Evolutionary conservation across 345 rosid species (phyloP).

Genomic region (Euphorbia pulcherrima): DNA sequence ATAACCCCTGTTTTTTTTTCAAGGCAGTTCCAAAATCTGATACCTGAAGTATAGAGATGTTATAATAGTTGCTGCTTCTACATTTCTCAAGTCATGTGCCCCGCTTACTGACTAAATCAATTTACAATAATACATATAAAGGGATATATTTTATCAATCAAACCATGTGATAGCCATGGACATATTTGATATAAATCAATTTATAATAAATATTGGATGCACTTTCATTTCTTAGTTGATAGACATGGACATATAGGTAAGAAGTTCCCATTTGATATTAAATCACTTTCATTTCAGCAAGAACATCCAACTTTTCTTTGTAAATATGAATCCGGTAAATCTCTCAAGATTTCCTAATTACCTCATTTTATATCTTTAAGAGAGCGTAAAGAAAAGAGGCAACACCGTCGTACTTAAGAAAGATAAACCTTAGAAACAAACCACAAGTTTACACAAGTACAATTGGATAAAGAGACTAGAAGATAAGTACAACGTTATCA

Average conservation of each 20-base stretch:
- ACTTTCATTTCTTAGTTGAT: not conserved
- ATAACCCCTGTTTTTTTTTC: not conserved
- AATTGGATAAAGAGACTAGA: not conserved
- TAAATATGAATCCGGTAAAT: not conserved
- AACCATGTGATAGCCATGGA: no score
- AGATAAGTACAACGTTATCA: not conserved
- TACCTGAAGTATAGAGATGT: not conserved
- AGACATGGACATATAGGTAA: not conserved
- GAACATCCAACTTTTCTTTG: not conserved
- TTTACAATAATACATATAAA: no score
- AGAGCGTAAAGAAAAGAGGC: conserved; percentile 1
- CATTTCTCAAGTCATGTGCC: not conserved
- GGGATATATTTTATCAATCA: no score
- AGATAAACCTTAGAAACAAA: not conserved
- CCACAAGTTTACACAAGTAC: not conserved
- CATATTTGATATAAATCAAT: not conserved
- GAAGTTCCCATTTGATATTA: not conserved
- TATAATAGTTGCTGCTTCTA: not conserved
- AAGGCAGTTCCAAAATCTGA: not conserved
- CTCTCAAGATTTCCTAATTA: not conserved
- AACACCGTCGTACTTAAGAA: not conserved
- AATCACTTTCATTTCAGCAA: not conserved
- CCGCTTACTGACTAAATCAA: not conserved
- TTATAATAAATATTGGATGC: not conserved
- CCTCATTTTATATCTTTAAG: not conserved